These are phyloP conservation scores for Apiospora phragmitis DNA, from an alignment of 2,329 filamentous ascomycete genomes.

Conservation along the genomic window DNA sequence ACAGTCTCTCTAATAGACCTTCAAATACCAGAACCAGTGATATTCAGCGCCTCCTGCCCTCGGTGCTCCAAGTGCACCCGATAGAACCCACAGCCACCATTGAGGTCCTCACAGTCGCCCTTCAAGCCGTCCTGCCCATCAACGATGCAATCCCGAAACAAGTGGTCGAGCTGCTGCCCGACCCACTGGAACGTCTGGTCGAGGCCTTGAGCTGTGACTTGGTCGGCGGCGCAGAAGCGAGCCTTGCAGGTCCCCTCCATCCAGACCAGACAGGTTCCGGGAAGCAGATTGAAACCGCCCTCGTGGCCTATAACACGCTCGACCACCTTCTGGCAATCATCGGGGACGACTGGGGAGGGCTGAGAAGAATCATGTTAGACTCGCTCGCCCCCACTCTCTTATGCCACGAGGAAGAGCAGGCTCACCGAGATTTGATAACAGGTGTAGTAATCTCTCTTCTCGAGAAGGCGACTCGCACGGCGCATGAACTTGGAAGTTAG, in stretches of 20 bases:
- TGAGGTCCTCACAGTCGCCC: conserved; percentile 14
- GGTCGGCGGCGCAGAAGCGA: conserved; percentile 10
- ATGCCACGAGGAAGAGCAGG: background rate
- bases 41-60: background rate
- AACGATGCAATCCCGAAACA: conserved; percentile 9
- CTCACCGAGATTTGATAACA: conserved; percentile 10
- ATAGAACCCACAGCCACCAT: conserved; percentile 13
- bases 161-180: conserved; percentile 5
- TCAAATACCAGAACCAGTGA: background rate
- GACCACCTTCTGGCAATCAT: conserved; percentile 15
- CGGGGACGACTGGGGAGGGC: background rate
- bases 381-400: background rate
- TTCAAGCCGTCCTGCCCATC: conserved; percentile 11
- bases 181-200: conserved; percentile 12
- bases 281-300: background rate
- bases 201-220: background rate
- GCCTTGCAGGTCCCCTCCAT: conserved; percentile 13
- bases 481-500: background rate
- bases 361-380: background rate
- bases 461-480: background rate
- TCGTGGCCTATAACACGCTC: background rate
- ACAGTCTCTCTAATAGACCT: background rate
- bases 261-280: conserved; percentile 15
- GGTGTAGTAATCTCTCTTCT: conserved; percentile 15
- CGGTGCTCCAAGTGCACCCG: conserved; percentile 14